These are phyloP conservation scores for Calonectria pseudoturangicola DNA, from an alignment of 2,329 filamentous ascomycete genomes.

Conservation along the genomic window DNA sequence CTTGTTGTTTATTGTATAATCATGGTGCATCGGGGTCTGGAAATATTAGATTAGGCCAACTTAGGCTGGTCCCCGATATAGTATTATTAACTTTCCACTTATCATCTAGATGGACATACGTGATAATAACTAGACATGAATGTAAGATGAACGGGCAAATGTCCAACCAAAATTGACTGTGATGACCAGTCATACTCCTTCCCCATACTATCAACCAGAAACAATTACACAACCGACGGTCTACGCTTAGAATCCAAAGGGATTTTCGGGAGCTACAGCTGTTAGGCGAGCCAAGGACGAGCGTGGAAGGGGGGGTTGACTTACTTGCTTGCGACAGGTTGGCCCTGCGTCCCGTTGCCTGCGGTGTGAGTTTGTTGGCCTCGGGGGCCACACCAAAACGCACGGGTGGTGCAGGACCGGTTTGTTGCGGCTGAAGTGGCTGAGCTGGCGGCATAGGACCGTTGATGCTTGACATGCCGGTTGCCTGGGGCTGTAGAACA, in stretches of 20 bases:
- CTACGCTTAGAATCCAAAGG: constrained; percentile 68
- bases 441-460: constrained; percentile 64
- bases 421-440: constrained; percentile 68
- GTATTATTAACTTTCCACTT: constrained; percentile 51
- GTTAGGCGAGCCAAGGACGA: constrained; percentile 43
- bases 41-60: constrained; percentile 47
- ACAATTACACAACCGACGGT: constrained; percentile 31
- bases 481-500: constrained; percentile 68
- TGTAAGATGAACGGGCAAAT: constrained; percentile 51
- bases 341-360: constrained; percentile 91
- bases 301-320: constrained; percentile 64
- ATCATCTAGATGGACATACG: constrained; percentile 46
- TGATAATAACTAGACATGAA: constrained; percentile 49
- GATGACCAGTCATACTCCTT: constrained; percentile 34
- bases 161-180: constrained; percentile 47
- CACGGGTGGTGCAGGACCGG: constrained; percentile 86
- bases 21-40: constrained; percentile 35
- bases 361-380: constrained; percentile 85
- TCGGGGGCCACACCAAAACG: constrained; percentile 87
- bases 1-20: background rate
- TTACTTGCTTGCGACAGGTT: constrained; percentile 97
- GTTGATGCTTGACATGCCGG: constrained; percentile 71
- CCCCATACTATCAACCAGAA: constrained; percentile 37
- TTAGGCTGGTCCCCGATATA: constrained; percentile 45
- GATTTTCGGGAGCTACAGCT: constrained; percentile 69